A percentile compares a stretch with the other conserved stretches of the same genome.
Evolutionary conservation across 805 yeast genomes (phyloP).

Genomic region (Starmerella bombicola): DNA sequence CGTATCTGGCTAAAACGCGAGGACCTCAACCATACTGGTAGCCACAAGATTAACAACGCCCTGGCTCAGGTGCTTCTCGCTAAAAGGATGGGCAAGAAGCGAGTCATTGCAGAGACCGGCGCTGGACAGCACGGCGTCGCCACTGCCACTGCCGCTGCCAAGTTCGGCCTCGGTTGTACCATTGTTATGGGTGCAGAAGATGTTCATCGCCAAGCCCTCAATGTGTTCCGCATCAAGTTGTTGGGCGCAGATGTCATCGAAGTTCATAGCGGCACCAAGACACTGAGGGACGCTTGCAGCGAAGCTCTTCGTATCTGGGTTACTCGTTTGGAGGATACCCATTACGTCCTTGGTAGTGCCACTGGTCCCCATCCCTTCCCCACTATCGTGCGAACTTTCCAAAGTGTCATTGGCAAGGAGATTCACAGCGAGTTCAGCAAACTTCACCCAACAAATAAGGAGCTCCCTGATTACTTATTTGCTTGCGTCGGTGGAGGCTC

Average conservation of each 20-base stretch:
- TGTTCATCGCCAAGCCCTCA: constrained; percentile 94
- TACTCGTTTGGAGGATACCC: constrained; percentile 69
- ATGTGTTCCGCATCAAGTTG: constrained; percentile 93
- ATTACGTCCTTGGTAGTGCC: constrained; percentile 94
- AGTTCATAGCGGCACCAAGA: constrained; percentile 87
- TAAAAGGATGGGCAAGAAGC: constrained; percentile 35
- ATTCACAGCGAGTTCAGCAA: constrained; percentile 80
- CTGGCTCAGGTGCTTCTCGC: constrained; percentile 37
- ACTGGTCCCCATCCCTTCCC: constrained; percentile 99
- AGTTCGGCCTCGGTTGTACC: constrained; percentile 78
- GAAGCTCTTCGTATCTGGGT: constrained; percentile 98
- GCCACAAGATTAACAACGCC: constrained; percentile 39
- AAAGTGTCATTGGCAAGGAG: constrained; percentile 90
- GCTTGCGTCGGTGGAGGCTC: constrained; percentile 99
- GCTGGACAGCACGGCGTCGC: constrained; percentile 44
- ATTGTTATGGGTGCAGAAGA: constrained; percentile 99
- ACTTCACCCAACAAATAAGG: constrained; percentile 49
- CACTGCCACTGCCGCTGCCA: constrained; percentile 40
- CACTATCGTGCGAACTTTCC: constrained; percentile 94
- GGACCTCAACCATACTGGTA: constrained; percentile 47
- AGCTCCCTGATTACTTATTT: constrained; percentile 82
- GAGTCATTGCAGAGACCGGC: constrained; percentile 39
- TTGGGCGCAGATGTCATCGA: constrained; percentile 92
- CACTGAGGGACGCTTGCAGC: constrained; percentile 93
- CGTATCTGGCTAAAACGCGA: constrained; percentile 97